Conservation (phyloP, 2,329 filamentous ascomycete genomes). For the Ophiognomonia clavigignenti-juglandacearum region DNA sequence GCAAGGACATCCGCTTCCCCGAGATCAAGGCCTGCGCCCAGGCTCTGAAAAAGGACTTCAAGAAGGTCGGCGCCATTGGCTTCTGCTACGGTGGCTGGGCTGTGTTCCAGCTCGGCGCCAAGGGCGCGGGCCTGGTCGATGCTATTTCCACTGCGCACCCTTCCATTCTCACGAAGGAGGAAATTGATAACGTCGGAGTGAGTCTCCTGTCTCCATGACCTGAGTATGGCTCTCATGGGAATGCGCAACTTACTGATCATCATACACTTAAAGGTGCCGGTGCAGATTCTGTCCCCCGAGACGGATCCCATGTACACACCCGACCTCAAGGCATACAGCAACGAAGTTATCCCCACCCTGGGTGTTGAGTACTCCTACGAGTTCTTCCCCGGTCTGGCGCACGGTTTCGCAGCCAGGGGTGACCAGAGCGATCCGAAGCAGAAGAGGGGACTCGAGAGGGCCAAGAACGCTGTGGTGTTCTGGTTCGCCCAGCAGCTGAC, state of each 20-base stretch:
- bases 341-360: slow-evolving; percentile 31
- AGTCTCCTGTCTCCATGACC: no score
- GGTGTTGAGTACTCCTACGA: slow-evolving; percentile 43
- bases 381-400: slow-evolving; percentile 44
- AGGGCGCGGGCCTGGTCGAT: slow-evolving; percentile 38
- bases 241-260: no score
- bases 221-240: no score
- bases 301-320: slow-evolving; percentile 34
- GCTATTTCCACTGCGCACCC: slow-evolving; percentile 41
- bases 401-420: slow-evolving; percentile 40
- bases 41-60: slow-evolving; percentile 25
- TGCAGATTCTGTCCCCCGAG: slow-evolving; percentile 48
- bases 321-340: slow-evolving; percentile 40
- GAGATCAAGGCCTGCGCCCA: slow-evolving; percentile 34
- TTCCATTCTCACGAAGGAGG: slow-evolving; percentile 34
- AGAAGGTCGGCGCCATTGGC: slow-evolving; percentile 37
- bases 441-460: slow-evolving; percentile 39
- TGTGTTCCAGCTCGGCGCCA: slow-evolving; percentile 37
- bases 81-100: slow-evolving; percentile 51
- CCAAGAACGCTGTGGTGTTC: slow-evolving; percentile 39
- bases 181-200: slow-evolving; percentile 36
- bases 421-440: slow-evolving; percentile 33
- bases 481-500: slow-evolving; percentile 32
- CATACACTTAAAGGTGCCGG: no score
- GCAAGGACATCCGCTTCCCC: slow-evolving; percentile 18